Evolutionary conservation across 495 filamentous ascomycete genomes (phyloP), one percentile per base, ranked within the genome.

Genomic region (Tuber melanosporum): DNA sequence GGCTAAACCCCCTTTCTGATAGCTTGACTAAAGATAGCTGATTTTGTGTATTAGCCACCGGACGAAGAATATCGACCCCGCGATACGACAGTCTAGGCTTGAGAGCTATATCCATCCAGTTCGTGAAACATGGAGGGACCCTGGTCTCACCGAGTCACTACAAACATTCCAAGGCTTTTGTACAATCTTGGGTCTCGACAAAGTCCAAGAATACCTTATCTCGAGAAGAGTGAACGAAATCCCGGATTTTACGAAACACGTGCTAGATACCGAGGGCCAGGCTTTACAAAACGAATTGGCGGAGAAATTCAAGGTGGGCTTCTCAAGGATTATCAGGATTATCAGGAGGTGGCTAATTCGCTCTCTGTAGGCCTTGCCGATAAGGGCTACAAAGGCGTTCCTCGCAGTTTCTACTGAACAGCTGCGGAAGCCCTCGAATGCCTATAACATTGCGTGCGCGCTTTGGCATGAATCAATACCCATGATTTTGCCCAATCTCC

Each of bases 331-430:
- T 83, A 74, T 85, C 80, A 14, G 19, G 32, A 4, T 72, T 42
- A 19, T 73, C 6, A 20, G 26, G 39, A 42, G 41, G 45, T 72
- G 20, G 71, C 39, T 72, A 42, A 74, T 74, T 44, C 6, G 32
- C 15, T 10, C 76, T n/a, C 43, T 52, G 4, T 80, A 93, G 89
- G 85, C 88, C 77, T 84, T 98, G 10, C 95, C 95, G 10, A 85
- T 98, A 71, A 90, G 94, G 75, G 87, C 91, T 19, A 98, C 95
- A 9, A 98, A 97, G 79, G 91, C 92, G 0, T 92, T 98, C 85
- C 85, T 99, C 41, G 92, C 91, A 2, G 93, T 93, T 43, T 95
- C 94, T 0, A 94, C 93, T 1, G 95, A 99, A 74, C 95, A 94
- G 82, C 84, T 97, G 20, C 91, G 92, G 70, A 92, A 89, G 75